Conservation (phyloP, 2,329 filamentous ascomycete species). For the Daldinia eschscholtzii region DNA sequence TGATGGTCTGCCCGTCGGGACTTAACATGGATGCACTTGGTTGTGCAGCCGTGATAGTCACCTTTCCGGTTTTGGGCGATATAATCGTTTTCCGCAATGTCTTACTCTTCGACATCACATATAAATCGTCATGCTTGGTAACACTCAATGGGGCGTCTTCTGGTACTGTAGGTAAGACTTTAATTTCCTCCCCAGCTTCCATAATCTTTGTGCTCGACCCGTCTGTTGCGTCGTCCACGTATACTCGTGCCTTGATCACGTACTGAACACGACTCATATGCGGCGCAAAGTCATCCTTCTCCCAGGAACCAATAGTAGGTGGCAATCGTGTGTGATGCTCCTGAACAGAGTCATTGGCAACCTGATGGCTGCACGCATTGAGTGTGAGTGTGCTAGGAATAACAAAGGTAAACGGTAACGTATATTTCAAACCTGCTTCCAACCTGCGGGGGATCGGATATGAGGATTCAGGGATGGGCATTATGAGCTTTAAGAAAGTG, state of each 20-base stretch:
- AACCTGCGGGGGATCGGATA: conserved; percentile 64
- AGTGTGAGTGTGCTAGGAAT: conserved; percentile 69
- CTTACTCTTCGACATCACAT: conserved; percentile 65
- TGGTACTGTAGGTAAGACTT: conserved; percentile 64
- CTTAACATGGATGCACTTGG: conserved; percentile 64
- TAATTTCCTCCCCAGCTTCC: conserved; percentile 61
- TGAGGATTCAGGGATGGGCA: conserved; percentile 58
- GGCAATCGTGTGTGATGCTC: conserved; percentile 67
- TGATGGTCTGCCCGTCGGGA: conserved; percentile 61
- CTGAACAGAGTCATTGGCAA: conserved; percentile 59
- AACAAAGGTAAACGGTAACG: conserved; percentile 70
- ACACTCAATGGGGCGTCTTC: conserved; percentile 67
- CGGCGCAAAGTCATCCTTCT: conserved; percentile 67
- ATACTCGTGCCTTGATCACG: conserved; percentile 61
- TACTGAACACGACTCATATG: conserved; percentile 69
- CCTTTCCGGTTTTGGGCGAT: conserved; percentile 62
- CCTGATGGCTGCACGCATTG: conserved; percentile 66
- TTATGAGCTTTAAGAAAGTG: conserved; percentile 58
- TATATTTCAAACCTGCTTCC: conserved; percentile 62
- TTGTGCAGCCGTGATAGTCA: conserved; percentile 62
- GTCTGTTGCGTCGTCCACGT: conserved; percentile 51
- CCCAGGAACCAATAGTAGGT: conserved; percentile 66
- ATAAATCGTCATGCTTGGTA: conserved; percentile 61
- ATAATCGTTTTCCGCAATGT: conserved; percentile 66
- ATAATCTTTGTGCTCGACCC: conserved; percentile 53